Evolutionary conservation across 2,329 filamentous ascomycete genomes (phyloP).

Genomic region (Ustulina deusta): DNA sequence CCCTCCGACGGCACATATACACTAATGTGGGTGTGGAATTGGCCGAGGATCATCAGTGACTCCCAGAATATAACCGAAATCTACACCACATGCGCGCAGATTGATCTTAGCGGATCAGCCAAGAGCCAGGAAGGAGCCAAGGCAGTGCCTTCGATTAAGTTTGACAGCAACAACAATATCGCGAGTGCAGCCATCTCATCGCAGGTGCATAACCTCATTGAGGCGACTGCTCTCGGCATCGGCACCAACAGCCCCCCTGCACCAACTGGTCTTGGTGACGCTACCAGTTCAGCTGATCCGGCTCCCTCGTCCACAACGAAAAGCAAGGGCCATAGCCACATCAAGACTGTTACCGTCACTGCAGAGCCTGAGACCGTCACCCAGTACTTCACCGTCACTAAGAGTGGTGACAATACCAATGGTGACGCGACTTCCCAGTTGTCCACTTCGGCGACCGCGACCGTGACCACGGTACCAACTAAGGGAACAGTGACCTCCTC

Average conservation of each 20-base stretch:
- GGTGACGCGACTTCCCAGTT: conserved; percentile 8
- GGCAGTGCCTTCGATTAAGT: conserved; percentile 55
- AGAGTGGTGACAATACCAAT: conserved; percentile 35
- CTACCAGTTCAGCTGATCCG: conserved; percentile 33
- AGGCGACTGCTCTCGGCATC: conserved; percentile 52
- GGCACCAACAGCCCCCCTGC: conserved; percentile 44
- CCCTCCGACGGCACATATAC: conserved; percentile 76
- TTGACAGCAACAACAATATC: conserved; percentile 49
- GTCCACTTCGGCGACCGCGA: conserved; percentile 22
- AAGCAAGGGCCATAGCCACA: conserved; percentile 47
- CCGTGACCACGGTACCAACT: conserved; percentile 21
- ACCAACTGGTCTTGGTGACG: conserved; percentile 44
- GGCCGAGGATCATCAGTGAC: conserved; percentile 71
- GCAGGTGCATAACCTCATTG: conserved; percentile 57
- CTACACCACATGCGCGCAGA: conserved; percentile 66
- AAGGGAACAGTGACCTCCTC: conserved; percentile 16
- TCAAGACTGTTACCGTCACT: conserved; percentile 59
- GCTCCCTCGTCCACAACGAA: conserved; percentile 39
- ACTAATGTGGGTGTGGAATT: conserved; percentile 98
- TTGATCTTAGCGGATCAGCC: conserved; percentile 47
- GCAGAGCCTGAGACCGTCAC: conserved; percentile 55
- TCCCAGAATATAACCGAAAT: conserved; percentile 64
- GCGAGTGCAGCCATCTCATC: conserved; percentile 55
- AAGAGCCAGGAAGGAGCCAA: conserved; percentile 44
- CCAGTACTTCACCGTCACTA: conserved; percentile 55